A percentile compares a stretch with the other conserved stretches of the same genome.
phyloP scores from a whole-genome alignment of 2,329 filamentous ascomycete genomes.

The Ceratocystis huliohia region DNA sequence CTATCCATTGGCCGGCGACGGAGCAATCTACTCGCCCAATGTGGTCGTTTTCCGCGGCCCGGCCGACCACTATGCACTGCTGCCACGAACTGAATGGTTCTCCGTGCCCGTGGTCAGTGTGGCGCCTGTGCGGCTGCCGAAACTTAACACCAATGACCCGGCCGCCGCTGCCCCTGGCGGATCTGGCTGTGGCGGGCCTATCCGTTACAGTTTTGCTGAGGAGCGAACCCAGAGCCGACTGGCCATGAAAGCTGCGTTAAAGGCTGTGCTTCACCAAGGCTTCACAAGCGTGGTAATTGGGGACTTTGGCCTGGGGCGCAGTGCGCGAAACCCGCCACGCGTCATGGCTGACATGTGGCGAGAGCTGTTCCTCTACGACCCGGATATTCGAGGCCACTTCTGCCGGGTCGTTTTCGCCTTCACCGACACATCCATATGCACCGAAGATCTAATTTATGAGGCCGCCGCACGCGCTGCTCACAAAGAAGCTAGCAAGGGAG shows the following conservation, averaged over 20 bases:
- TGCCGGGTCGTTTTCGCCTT: conserved; percentile 52
- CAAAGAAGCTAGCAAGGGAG: conserved; percentile 37
- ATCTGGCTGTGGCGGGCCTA: conserved; percentile 25
- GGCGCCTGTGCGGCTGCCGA: conserved; percentile 58
- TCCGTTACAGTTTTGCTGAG: conserved; percentile 55
- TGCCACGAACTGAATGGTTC: conserved; percentile 40
- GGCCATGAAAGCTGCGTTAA: conserved; percentile 58
- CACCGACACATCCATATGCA: conserved; percentile 44
- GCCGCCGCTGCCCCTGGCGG: conserved; percentile 29
- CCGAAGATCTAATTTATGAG: conserved; percentile 40
- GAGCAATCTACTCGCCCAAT: conserved; percentile 55
- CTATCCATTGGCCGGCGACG: conserved; percentile 59
- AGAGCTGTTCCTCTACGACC: conserved; percentile 50
- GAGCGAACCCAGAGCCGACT: conserved; percentile 60
- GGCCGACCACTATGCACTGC: conserved; percentile 49
- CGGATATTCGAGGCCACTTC: conserved; percentile 50
- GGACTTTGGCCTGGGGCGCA: conserved; percentile 52
- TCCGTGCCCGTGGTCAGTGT: conserved; percentile 61
- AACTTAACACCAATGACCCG: conserved; percentile 44
- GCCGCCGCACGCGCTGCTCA: conserved; percentile 26
- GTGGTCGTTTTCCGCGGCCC: conserved; percentile 64
- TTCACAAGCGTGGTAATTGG: conserved; percentile 48
- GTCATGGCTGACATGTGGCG: conserved; percentile 55
- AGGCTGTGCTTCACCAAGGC: conserved; percentile 51
- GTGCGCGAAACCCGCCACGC: conserved; percentile 50